phyloP scores from a whole-genome alignment of 345 rosid species.

The Linum lewisii region DNA sequence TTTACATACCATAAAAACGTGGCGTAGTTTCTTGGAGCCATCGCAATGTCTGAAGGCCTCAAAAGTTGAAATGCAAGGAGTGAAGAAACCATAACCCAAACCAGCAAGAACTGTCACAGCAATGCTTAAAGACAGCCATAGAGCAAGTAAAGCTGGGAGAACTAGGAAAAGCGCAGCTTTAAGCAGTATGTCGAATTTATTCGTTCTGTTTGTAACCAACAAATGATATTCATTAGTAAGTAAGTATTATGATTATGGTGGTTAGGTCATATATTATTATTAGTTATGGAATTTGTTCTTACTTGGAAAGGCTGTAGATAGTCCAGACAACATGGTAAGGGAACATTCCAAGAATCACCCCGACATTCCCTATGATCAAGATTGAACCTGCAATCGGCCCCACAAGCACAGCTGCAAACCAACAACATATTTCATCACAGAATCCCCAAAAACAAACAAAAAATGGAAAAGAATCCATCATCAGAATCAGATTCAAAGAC shows the following conservation, averaged over 20 bases:
- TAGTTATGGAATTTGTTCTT: too few relatives aligned
- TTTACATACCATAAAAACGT: slow-evolving; percentile 48
- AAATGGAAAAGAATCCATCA: neutral
- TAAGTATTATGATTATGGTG: too few relatives aligned
- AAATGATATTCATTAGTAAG: neutral
- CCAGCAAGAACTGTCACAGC: slow-evolving; percentile 54
- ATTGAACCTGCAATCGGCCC: slow-evolving; percentile 72
- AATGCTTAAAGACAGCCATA: slow-evolving; percentile 71
- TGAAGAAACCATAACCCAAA: slow-evolving; percentile 72
- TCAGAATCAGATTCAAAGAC: neutral
- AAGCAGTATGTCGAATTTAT: slow-evolving; percentile 46
- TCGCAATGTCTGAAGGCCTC: slow-evolving; percentile 66
- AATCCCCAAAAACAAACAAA: neutral
- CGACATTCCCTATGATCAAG: slow-evolving; percentile 54
- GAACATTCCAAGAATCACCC: slow-evolving; percentile 56
- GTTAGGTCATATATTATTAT: too few relatives aligned
- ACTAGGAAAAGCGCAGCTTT: slow-evolving; percentile 50
- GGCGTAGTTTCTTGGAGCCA: slow-evolving; percentile 51
- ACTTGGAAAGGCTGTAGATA: slow-evolving; percentile 49
- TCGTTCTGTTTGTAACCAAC: slow-evolving; percentile 42
- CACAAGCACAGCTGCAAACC: slow-evolving; percentile 48
- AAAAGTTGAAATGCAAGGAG: slow-evolving; percentile 79
- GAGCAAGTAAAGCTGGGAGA: slow-evolving; percentile 54
- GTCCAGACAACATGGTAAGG: slow-evolving; percentile 75
- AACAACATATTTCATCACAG: neutral